phyloP scores from a whole-genome alignment of 805 yeast genomes.

The Groenewaldozyma salmanticensis region DNA sequence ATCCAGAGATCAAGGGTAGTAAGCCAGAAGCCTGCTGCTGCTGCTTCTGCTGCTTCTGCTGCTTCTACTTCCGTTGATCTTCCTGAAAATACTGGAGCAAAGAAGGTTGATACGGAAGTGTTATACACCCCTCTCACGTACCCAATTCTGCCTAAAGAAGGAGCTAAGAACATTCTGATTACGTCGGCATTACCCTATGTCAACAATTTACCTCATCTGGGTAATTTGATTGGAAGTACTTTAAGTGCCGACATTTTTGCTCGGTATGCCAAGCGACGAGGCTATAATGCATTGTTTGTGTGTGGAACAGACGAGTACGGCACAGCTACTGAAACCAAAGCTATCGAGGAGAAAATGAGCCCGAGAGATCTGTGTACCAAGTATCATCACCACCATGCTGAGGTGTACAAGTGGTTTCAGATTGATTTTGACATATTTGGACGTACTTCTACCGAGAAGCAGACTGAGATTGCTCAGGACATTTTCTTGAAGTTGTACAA shows the following conservation, averaged over 20 bases:
- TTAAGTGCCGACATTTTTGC: constrained; percentile 90
- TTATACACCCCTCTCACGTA: constrained; percentile 10
- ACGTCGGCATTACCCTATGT: constrained; percentile 98
- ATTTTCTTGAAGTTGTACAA: constrained; percentile 68
- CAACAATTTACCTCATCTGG: constrained; percentile 96
- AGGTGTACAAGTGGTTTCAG: constrained; percentile 94
- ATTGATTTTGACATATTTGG: constrained; percentile 93
- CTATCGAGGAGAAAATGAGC: constrained; percentile 82
- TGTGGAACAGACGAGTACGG: constrained; percentile 99
- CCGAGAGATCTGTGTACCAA: constrained; percentile 88
- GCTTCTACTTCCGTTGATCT: constrained; percentile 31
- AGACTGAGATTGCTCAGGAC: constrained; percentile 93
- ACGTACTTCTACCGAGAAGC: constrained; percentile 85
- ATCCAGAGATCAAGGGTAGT: constrained; percentile 11
- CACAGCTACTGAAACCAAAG: constrained; percentile 98
- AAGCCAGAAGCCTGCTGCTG: constrained; percentile 6
- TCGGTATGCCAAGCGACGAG: constrained; percentile 81
- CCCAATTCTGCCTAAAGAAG: constrained; percentile 54
- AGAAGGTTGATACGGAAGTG: constrained; percentile 9
- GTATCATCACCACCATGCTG: constrained; percentile 75
- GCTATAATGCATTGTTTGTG: constrained; percentile 72
- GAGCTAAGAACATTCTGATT: constrained; percentile 72
- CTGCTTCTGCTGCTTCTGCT: constrained; percentile 24
- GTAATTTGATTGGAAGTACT: constrained; percentile 93
- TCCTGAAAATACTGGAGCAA: constrained; percentile 33